Evolutionary conservation across 2,329 filamentous ascomycete species (phyloP), one percentile per base, ranked within the genome.

Genomic region (Calonectria fujianensis): DNA sequence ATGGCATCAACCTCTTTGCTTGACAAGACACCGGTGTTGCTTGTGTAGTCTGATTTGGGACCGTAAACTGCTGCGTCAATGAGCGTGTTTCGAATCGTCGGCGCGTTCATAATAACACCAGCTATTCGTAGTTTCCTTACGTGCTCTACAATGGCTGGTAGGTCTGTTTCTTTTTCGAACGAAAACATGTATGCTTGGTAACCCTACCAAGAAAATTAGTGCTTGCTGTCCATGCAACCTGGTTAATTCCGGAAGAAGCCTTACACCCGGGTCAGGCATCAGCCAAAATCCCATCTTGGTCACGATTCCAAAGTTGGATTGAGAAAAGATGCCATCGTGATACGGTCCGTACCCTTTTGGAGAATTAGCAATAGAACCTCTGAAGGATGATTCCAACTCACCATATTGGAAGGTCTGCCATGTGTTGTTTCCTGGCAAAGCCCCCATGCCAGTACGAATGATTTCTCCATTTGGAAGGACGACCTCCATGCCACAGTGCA

Each of bases 351-450:
- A 72, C 14, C 72, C 69, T 74, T 71, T 18, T 2, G 27, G 3
- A 0, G 2, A 24, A 61, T 61, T 11, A 61, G 57, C 16, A 3
- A 24, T 4, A 11, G 2, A 41, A 5, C 5, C 9, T 39, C 2
- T 27, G 6, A 2, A 29, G 11, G 1, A 29, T 29, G 7, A 39
- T 18, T 14, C 52, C 8, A 63, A 63, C 72, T 71, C 11, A 71
- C 72, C 72, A 24, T 74, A 71, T 18, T 70, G 72, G 24, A 74
- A 74, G 2, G 67, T 70, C 29, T 74, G 72, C 72, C 72, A 74
- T 11, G 72, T 74, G 29, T 67, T 74, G 61, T 70, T 74, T 16
- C 68, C 72, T n/a, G 72, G 72, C 39, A 74, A n/a, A 2, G 72
- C 72, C 13, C 72, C 72, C 69, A 74, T 74, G 5, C 72, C 72